These are phyloP conservation scores for Leccinum uliginosum DNA, from an alignment of 768 basidiomycete species.

Conservation along the genomic window DNA sequence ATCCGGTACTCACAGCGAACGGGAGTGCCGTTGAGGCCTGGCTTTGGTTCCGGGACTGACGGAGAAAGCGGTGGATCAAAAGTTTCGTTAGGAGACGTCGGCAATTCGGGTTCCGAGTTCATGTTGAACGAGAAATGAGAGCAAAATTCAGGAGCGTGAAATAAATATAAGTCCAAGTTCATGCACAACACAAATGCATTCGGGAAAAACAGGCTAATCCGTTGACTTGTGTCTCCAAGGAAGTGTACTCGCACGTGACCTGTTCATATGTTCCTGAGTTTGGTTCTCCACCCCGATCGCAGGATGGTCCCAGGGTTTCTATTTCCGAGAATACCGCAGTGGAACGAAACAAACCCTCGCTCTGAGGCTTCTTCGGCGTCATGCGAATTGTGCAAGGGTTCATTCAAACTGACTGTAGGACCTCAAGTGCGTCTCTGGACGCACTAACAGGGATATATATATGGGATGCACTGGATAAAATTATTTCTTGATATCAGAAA, in stretches of 20 bases:
- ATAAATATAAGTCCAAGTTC: neutral
- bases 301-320: neutral
- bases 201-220: neutral
- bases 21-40: conserved; percentile 69
- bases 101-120: conserved; percentile 24
- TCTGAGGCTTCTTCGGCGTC: neutral
- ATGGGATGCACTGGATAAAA: neutral
- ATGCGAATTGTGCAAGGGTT: conserved; percentile 9
- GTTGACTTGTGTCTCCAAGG: conserved; percentile 1
- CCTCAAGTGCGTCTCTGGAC: conserved; percentile 10
- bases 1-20: conserved; percentile 65
- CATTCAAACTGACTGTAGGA: neutral
- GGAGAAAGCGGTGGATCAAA: conserved; percentile 51
- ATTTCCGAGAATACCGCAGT: neutral
- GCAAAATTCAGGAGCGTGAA: neutral
- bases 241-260: neutral
- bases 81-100: conserved; percentile 52
- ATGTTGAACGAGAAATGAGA: conserved; percentile 6
- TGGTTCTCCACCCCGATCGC: neutral
- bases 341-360: neutral
- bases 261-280: neutral
- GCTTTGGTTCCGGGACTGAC: conserved; percentile 60
- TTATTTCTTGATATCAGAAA: neutral
- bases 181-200: conserved; percentile 1
- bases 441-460: neutral